Conservation (phyloP, 148 eudicot genomes). For the Nepenthes gracilis region DNA sequence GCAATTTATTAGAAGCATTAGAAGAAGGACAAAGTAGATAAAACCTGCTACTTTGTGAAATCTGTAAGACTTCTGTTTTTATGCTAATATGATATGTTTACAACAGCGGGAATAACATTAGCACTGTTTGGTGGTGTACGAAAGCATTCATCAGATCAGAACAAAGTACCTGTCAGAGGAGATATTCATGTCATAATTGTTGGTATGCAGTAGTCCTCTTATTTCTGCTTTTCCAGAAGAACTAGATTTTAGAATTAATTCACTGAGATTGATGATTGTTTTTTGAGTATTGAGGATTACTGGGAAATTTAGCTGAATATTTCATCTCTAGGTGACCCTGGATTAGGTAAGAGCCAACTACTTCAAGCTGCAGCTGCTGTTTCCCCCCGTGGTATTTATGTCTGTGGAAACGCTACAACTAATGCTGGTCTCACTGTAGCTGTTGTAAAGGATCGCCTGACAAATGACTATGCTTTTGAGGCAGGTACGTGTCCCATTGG, state of each 20-base stretch:
- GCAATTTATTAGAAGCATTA: no score
- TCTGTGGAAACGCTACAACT: slow-evolving; percentile 96
- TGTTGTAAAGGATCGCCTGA: slow-evolving; percentile 92
- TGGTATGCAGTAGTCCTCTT: slow-evolving; percentile 36
- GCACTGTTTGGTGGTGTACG: slow-evolving; percentile 87
- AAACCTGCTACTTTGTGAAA: no score
- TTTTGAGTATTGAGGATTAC: background rate
- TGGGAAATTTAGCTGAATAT: background rate
- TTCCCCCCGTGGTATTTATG: slow-evolving; percentile 98
- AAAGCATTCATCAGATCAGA: slow-evolving; percentile 87
- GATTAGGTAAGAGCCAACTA: slow-evolving; percentile 94
- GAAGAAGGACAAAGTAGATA: no score
- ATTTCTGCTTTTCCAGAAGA: slow-evolving; percentile 1
- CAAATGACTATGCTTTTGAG: slow-evolving; percentile 93
- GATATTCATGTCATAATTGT: slow-evolving; percentile 92
- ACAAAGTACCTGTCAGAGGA: slow-evolving; percentile 97
- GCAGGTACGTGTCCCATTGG: slow-evolving; percentile 50
- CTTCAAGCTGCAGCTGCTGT: slow-evolving; percentile 92
- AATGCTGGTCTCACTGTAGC: slow-evolving; percentile 99
- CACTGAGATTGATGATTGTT: background rate
- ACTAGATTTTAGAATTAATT: background rate
- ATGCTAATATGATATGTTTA: slow-evolving; percentile 4
- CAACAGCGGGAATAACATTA: slow-evolving; percentile 83
- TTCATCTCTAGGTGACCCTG: slow-evolving; percentile 80
- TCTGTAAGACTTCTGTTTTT: no score